phyloP scores from a whole-genome alignment of 352 stramenopile species.

The Albugo laibachii region DNA sequence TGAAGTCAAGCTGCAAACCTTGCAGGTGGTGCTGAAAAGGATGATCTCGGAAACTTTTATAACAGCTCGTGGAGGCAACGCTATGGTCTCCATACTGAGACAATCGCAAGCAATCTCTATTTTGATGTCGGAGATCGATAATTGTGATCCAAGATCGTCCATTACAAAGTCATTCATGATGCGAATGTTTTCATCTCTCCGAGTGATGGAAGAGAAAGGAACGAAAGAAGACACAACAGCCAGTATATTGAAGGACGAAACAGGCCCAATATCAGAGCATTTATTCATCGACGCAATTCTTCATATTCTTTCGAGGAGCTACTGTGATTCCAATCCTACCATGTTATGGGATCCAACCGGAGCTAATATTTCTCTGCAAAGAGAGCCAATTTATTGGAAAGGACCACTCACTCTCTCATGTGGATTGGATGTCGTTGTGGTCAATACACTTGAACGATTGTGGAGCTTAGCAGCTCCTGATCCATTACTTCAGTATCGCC shows the following conservation, averaged over 20 bases:
- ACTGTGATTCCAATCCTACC: slow-evolving; percentile 16
- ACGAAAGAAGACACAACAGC: too few species aligned
- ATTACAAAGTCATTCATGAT: slow-evolving; percentile 3
- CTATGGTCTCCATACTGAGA: too few species aligned
- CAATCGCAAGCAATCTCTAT: too few species aligned
- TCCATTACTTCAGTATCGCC: slow-evolving; percentile 51
- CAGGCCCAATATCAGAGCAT: slow-evolving; percentile 12
- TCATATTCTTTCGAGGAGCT: slow-evolving; percentile 49
- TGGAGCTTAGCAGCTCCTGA: slow-evolving; percentile 69
- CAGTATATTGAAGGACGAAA: too few species aligned
- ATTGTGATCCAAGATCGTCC: neutral
- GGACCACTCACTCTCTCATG: slow-evolving; percentile 44
- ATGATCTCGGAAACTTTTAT: neutral
- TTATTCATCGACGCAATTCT: slow-evolving; percentile 58
- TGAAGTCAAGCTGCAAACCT: neutral
- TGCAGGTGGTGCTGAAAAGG: neutral
- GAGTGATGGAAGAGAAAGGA: too few species aligned
- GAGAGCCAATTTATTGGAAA: slow-evolving; percentile 37
- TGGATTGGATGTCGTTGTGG: slow-evolving; percentile 49
- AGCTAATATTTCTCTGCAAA: slow-evolving; percentile 13
- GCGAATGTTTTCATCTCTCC: neutral
- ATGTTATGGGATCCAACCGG: slow-evolving; percentile 26
- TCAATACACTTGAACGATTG: slow-evolving; percentile 56
- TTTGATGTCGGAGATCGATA: too few species aligned
- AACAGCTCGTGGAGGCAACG: too few species aligned